Conservation (phyloP, 2,329 filamentous ascomycete genomes). For the Lasiodiplodia citricola region DNA sequence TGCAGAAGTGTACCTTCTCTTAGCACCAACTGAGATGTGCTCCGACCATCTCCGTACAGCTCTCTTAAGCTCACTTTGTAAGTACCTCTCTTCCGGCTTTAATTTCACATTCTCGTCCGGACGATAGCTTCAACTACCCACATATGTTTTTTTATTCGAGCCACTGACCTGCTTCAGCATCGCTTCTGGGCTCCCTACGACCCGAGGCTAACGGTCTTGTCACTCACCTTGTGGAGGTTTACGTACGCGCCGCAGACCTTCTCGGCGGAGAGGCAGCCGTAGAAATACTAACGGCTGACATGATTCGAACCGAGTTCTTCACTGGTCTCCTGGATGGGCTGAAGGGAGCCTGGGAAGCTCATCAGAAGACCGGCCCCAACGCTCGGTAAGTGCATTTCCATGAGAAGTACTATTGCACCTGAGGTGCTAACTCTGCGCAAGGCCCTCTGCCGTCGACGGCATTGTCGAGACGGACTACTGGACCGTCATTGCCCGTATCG, state of each 20-base stretch:
- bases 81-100: not conserved
- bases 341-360: conserved; percentile 63
- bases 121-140: too few relatives aligned
- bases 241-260: conserved; percentile 58
- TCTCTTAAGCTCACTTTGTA: conserved; percentile 40
- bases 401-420: too few relatives aligned
- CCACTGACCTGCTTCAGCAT: conserved; percentile 36
- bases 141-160: not conserved
- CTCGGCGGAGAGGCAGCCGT: conserved; percentile 56
- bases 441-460: conserved; percentile 70
- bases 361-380: conserved; percentile 80
- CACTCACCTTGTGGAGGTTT: conserved; percentile 52
- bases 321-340: conserved; percentile 58
- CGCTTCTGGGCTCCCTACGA: conserved; percentile 53
- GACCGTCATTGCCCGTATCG: conserved; percentile 78
- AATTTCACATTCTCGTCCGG: too few relatives aligned
- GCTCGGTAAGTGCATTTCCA: not conserved
- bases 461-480: conserved; percentile 86
- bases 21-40: conserved; percentile 54
- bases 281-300: conserved; percentile 57
- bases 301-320: conserved; percentile 64
- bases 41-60: conserved; percentile 47
- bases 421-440: conserved; percentile 37
- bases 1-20: conserved; percentile 55
- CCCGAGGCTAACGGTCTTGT: conserved; percentile 55